phyloP scores from a whole-genome alignment of 139 green algal species.

The Penium margaritaceum region DNA sequence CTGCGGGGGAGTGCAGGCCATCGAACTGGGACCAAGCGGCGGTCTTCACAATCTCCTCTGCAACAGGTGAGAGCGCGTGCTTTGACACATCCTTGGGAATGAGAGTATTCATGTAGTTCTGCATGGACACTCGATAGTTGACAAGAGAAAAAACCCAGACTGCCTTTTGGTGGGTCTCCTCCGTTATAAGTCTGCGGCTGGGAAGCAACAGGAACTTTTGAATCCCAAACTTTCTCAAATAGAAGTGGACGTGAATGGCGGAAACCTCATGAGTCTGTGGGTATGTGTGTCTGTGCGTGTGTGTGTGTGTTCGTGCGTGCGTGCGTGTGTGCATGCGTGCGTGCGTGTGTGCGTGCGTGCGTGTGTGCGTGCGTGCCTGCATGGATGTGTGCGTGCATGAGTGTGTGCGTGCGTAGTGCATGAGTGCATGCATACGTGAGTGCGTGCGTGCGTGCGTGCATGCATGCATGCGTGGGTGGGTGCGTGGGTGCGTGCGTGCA shows the following conservation, averaged over 20 bases:
- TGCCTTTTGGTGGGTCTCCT: background rate
- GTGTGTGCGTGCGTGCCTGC: background rate
- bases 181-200: background rate
- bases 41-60: constrained; percentile 10
- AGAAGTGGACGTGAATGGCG: background rate
- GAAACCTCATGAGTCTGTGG: background rate
- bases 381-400: background rate
- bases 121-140: background rate
- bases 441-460: background rate
- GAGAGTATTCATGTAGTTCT: background rate
- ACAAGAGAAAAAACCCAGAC: background rate
- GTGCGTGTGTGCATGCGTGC: background rate
- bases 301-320: background rate
- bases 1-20: constrained; percentile 5
- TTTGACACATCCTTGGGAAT: background rate
- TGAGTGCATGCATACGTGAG: too few species aligned
- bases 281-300: background rate
- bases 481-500: too few species aligned
- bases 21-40: constrained; percentile 8
- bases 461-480: background rate
- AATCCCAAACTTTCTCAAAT: background rate
- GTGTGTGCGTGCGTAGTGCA: background rate
- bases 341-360: background rate
- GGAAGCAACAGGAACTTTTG: too few species aligned
- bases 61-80: constrained; percentile 15